Conservation (phyloP, 1,284 basidiomycete genomes). For the Papiliotrema nemorosa region DNA sequence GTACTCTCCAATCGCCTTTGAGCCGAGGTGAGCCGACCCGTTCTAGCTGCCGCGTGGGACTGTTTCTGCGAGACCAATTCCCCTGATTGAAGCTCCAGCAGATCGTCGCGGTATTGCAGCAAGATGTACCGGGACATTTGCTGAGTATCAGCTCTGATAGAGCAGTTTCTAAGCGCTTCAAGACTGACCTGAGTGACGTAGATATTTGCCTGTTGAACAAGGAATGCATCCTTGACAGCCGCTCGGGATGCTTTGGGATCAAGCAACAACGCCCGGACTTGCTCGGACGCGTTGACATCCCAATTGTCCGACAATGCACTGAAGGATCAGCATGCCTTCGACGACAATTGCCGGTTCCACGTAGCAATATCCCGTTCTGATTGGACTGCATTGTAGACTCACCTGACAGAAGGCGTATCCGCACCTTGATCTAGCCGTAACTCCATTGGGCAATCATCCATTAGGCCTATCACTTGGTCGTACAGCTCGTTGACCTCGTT, state of each 20-base stretch:
- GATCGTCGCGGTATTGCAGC: constrained; percentile 80
- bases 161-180: neutral
- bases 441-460: constrained; percentile 40
- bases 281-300: constrained; percentile 58
- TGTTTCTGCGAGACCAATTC: constrained; percentile 30
- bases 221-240: constrained; percentile 76
- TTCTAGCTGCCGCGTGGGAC: constrained; percentile 63
- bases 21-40: constrained; percentile 25
- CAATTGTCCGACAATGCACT: constrained; percentile 15
- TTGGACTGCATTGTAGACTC: neutral
- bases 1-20: constrained; percentile 6
- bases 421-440: constrained; percentile 27
- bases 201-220: constrained; percentile 82
- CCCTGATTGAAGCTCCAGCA: constrained; percentile 54
- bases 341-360: constrained; percentile 18
- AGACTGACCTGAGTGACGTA: constrained; percentile 67
- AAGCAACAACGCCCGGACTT: constrained; percentile 82
- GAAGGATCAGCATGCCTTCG: constrained; percentile 12
- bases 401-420: neutral
- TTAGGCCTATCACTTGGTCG: constrained; percentile 38
- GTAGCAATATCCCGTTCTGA: neutral
- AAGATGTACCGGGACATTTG: constrained; percentile 86
- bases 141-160: constrained; percentile 47
- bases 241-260: constrained; percentile 77
- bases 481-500: constrained; percentile 40